Conservation (phyloP, 2,329 filamentous ascomycete species). For the Cytospora chrysosperma region DNA sequence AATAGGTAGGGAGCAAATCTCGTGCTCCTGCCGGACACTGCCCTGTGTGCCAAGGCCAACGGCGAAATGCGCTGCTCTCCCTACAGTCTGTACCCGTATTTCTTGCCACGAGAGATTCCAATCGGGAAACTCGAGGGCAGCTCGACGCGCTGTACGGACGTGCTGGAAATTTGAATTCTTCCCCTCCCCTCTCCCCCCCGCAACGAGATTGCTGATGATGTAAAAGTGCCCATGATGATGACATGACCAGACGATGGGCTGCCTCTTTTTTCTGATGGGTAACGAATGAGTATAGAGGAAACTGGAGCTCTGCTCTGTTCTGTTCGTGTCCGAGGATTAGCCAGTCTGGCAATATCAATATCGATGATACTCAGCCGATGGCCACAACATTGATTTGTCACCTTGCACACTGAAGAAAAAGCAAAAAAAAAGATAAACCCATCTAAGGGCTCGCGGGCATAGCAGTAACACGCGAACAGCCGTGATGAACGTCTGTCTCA, state of each 20-base stretch:
- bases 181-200: too few relatives aligned
- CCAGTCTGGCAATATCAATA: not conserved
- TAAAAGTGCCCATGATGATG: not conserved
- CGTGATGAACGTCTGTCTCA: not conserved
- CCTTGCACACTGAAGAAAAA: too few relatives aligned
- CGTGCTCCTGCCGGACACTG: not conserved
- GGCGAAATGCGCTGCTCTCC: constrained; percentile 1
- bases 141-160: not conserved
- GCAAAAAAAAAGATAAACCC: not conserved
- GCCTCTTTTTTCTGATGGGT: not conserved
- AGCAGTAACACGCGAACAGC: not conserved
- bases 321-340: not conserved
- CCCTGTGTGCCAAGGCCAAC: constrained; percentile 6
- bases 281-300: not conserved
- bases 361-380: not conserved
- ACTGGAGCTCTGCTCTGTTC: too few relatives aligned
- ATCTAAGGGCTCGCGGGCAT: not conserved
- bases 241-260: constrained; percentile 1
- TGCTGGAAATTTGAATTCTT: not conserved
- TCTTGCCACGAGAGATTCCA: not conserved
- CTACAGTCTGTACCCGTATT: not conserved
- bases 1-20: constrained; percentile 9
- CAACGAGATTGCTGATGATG: constrained; percentile 11
- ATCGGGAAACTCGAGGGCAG: not conserved
- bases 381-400: not conserved